Evolutionary conservation across 2,329 filamentous ascomycete genomes (phyloP).

Genomic region (Cercospora citrullina): DNA sequence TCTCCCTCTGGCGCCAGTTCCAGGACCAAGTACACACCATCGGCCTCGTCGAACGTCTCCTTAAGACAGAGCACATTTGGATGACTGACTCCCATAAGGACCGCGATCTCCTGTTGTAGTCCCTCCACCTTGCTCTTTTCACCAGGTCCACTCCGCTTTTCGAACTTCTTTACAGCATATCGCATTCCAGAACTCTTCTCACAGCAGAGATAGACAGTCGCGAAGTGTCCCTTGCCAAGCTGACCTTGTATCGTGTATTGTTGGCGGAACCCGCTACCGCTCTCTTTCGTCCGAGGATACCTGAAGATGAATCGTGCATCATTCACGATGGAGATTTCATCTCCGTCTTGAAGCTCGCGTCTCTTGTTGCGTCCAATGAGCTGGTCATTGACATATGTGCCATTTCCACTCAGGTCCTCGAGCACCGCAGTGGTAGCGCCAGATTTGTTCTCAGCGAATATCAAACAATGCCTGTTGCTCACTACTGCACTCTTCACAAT

Average conservation of each 20-base stretch:
- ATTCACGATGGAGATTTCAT: conserved; percentile 85
- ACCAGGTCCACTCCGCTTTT: conserved; percentile 76
- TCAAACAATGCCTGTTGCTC: conserved; percentile 78
- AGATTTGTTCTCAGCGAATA: conserved; percentile 63
- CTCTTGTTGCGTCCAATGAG: conserved; percentile 89
- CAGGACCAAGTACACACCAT: conserved; percentile 86
- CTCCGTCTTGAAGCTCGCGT: conserved; percentile 81
- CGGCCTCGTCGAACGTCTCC: conserved; percentile 88
- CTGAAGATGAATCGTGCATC: conserved; percentile 87
- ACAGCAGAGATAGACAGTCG: conserved; percentile 85
- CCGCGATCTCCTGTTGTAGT: conserved; percentile 91
- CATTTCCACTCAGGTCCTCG: conserved; percentile 93
- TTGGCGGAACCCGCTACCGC: conserved; percentile 74
- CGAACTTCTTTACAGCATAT: conserved; percentile 94
- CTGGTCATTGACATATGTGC: conserved; percentile 92
- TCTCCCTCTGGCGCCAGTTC: conserved; percentile 92
- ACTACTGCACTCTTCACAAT: conserved; percentile 72
- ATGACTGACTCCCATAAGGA: conserved; percentile 96
- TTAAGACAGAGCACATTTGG: conserved; percentile 90
- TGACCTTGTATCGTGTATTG: conserved; percentile 83
- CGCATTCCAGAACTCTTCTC: conserved; percentile 79
- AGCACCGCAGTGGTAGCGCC: conserved; percentile 68
- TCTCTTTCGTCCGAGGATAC: conserved; percentile 72
- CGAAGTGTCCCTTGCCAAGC: conserved; percentile 93
- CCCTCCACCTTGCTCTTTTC: conserved; percentile 82